Evolutionary conservation across 768 basidiomycete species (phyloP).

Genomic region (Serpula lacrymans): DNA sequence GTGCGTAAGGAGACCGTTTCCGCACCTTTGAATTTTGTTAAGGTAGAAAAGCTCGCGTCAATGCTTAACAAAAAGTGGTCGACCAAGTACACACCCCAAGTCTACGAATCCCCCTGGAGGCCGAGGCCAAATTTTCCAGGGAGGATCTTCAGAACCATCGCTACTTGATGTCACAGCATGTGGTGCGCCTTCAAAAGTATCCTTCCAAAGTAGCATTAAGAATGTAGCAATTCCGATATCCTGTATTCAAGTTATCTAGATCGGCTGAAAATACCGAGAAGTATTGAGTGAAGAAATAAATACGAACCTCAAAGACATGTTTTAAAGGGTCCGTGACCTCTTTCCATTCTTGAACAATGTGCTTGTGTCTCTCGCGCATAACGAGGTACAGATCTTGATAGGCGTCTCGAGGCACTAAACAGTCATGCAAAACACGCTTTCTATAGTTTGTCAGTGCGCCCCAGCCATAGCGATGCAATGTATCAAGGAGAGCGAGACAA

Average conservation of each 20-base stretch:
- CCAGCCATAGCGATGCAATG: conserved; percentile 86
- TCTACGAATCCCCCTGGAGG: conserved; percentile 88
- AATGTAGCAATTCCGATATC: conserved; percentile 96
- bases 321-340: conserved; percentile 85
- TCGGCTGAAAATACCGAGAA: background rate
- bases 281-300: conserved; percentile 1
- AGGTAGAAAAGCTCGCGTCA: conserved; percentile 2
- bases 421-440: conserved; percentile 85
- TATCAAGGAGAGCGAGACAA: conserved; percentile 74
- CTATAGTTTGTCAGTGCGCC: conserved; percentile 78
- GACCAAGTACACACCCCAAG: conserved; percentile 56
- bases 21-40: conserved; percentile 60
- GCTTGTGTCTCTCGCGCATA: conserved; percentile 82
- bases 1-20: conserved; percentile 90
- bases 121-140: conserved; percentile 73
- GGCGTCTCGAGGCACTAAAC: conserved; percentile 64
- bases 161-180: conserved; percentile 6
- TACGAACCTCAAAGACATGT: conserved; percentile 78
- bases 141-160: conserved; percentile 23
- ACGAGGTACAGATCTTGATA: conserved; percentile 91
- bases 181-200: conserved; percentile 43
- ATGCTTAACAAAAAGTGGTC: background rate
- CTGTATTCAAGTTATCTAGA: conserved; percentile 34
- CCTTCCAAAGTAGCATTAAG: conserved; percentile 88
- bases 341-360: conserved; percentile 70